A percentile compares a stretch with the other conserved stretches of the same genome.
Evolutionary conservation across 2,329 filamentous ascomycete species (phyloP).

Genomic region (Hyphodiscus sp.): DNA sequence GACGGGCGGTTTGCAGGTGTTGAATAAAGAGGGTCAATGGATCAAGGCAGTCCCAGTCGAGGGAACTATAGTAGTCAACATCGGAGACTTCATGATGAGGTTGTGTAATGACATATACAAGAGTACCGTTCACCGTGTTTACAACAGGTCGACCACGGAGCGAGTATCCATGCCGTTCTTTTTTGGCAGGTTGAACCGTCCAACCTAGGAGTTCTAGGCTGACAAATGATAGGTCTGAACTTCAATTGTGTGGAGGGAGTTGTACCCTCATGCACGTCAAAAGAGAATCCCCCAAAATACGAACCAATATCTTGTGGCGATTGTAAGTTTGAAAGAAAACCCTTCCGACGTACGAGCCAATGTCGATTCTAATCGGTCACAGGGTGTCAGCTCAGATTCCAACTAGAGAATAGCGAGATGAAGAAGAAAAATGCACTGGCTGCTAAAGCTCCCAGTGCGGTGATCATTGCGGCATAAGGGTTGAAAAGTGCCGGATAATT

Average conservation of each 20-base stretch:
- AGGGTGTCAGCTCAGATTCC: constrained; percentile 30
- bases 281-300: constrained; percentile 41
- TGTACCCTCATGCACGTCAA: constrained; percentile 40
- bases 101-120: constrained; percentile 44
- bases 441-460: constrained; percentile 23
- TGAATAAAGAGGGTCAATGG: constrained; percentile 38
- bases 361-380: background rate
- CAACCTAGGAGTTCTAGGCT: background rate
- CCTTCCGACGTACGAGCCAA: background rate
- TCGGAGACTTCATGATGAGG: constrained; percentile 46
- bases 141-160: constrained; percentile 35
- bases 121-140: constrained; percentile 45
- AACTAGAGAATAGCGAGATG: constrained; percentile 22
- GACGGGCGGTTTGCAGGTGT: constrained; percentile 37
- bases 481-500: background rate
- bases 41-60: constrained; percentile 38
- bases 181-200: constrained; percentile 33
- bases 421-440: constrained; percentile 16
- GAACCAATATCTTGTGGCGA: constrained; percentile 46
- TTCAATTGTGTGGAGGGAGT: constrained; percentile 44
- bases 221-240: constrained; percentile 35
- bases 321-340: constrained; percentile 23
- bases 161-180: constrained; percentile 52
- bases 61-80: constrained; percentile 45
- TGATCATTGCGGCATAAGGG: constrained; percentile 18